Conservation (phyloP, 2,329 filamentous ascomycete species). For the Hymenoscyphus albidus region DNA sequence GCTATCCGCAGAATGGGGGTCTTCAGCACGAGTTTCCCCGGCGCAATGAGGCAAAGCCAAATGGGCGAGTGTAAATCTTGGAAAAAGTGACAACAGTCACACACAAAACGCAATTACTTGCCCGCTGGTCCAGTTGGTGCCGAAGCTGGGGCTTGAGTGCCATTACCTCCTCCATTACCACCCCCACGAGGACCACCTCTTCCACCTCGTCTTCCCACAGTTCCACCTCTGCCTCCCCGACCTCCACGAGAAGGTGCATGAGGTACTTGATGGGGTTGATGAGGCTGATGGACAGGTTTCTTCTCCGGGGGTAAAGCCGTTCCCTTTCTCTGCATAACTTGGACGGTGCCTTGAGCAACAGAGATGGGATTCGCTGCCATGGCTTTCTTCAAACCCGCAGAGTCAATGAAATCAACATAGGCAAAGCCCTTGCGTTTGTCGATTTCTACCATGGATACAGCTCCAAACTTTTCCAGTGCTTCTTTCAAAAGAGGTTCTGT, state of each 20-base stretch:
- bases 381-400: constrained; percentile 69
- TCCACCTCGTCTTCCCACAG: constrained; percentile 25
- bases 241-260: constrained; percentile 20
- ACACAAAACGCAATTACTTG: constrained; percentile 20
- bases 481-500: constrained; percentile 76
- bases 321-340: constrained; percentile 79
- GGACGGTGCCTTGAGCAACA: constrained; percentile 80
- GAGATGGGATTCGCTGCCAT: constrained; percentile 76
- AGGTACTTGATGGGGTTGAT: constrained; percentile 24
- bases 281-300: constrained; percentile 46
- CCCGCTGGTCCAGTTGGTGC: constrained; percentile 28
- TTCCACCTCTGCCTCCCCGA: constrained; percentile 24
- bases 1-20: neutral
- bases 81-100: neutral
- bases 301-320: constrained; percentile 80
- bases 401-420: constrained; percentile 81
- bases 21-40: neutral
- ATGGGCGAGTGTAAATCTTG: neutral
- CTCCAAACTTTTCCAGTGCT: constrained; percentile 69
- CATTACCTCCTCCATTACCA: constrained; percentile 22
- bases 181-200: constrained; percentile 24
- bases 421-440: constrained; percentile 94
- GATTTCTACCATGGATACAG: constrained; percentile 78
- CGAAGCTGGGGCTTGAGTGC: constrained; percentile 19
- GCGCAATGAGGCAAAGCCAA: neutral